Conservation (phyloP, 2,329 filamentous ascomycete species). For the Xylaria sp. region DNA sequence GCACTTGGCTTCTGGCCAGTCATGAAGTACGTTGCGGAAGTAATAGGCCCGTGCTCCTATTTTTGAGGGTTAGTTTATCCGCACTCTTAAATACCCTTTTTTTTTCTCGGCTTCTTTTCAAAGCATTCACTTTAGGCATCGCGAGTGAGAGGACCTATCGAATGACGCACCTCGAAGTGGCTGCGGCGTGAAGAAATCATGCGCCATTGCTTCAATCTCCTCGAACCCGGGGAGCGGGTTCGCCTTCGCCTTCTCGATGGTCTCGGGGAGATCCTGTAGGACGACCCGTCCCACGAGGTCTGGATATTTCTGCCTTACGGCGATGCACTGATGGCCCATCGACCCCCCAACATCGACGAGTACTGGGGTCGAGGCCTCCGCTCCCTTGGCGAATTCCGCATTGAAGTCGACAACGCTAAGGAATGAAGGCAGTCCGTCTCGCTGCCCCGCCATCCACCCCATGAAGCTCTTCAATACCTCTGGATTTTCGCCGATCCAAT, state of each 20-base stretch:
- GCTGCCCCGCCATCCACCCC: slow-evolving; percentile 37
- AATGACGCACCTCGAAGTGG: slow-evolving; percentile 30
- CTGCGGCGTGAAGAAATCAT: slow-evolving; percentile 40
- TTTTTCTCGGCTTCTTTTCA: not conserved
- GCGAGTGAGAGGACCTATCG: not conserved
- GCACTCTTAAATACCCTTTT: not conserved
- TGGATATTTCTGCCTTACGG: slow-evolving; percentile 34
- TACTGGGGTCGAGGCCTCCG: slow-evolving; percentile 26
- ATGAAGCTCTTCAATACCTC: slow-evolving; percentile 33
- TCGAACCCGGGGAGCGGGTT: slow-evolving; percentile 40
- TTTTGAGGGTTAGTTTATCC: not conserved
- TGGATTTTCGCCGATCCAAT: slow-evolving; percentile 36
- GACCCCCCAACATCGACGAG: slow-evolving; percentile 44
- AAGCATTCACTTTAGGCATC: not conserved
- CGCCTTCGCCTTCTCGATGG: slow-evolving; percentile 31
- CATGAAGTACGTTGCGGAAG: slow-evolving; percentile 39
- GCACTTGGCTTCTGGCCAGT: slow-evolving; percentile 37
- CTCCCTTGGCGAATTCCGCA: slow-evolving; percentile 31
- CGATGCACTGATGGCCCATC: slow-evolving; percentile 39
- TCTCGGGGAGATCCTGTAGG: slow-evolving; percentile 36
- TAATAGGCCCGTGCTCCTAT: slow-evolving; percentile 40
- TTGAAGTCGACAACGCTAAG: slow-evolving; percentile 37
- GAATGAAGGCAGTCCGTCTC: slow-evolving; percentile 35
- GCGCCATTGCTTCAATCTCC: slow-evolving; percentile 29
- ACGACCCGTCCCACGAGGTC: slow-evolving; percentile 38